These are phyloP conservation scores for Macadamia tetraphylla DNA, from an alignment of 164 flowering plant genomes.

Conservation along the genomic window DNA sequence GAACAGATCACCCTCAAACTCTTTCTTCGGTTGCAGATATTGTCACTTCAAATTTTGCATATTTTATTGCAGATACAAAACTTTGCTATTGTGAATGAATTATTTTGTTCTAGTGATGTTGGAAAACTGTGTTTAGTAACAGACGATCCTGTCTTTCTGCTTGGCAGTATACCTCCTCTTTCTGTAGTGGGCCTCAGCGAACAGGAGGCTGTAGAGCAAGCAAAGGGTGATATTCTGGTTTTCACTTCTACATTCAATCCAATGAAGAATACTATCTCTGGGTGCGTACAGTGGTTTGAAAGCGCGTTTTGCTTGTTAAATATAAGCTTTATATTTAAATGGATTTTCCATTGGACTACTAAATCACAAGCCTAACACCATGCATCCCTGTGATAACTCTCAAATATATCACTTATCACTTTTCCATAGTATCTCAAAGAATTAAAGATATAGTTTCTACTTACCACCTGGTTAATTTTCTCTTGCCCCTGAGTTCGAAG, in stretches of 20 bases:
- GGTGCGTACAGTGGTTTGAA: slow-evolving; percentile 38
- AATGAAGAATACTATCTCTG: slow-evolving; percentile 89
- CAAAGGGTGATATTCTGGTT: slow-evolving; percentile 65
- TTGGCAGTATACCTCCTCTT: slow-evolving; percentile 89
- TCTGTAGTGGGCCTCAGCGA: slow-evolving; percentile 95
- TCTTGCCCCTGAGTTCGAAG: neutral
- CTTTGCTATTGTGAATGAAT: neutral
- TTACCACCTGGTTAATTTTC: neutral
- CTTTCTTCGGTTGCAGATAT: too few relatives aligned
- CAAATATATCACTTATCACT: too few relatives aligned
- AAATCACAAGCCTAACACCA: too few relatives aligned
- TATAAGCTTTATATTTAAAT: neutral
- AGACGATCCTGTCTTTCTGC: slow-evolving; percentile 4
- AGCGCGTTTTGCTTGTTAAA: neutral
- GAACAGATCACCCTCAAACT: too few relatives aligned
- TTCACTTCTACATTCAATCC: slow-evolving; percentile 35
- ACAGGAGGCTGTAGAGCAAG: slow-evolving; percentile 77
- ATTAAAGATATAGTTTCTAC: too few relatives aligned
- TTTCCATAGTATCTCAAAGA: too few relatives aligned
- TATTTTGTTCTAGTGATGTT: neutral
- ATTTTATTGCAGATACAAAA: too few relatives aligned
- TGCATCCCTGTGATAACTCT: too few relatives aligned
- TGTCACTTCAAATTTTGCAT: too few relatives aligned
- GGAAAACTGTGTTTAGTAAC: neutral
- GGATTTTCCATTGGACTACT: too few relatives aligned